Conservation (phyloP, 495 filamentous ascomycete genomes). For the Bryoglossum gracile region DNA sequence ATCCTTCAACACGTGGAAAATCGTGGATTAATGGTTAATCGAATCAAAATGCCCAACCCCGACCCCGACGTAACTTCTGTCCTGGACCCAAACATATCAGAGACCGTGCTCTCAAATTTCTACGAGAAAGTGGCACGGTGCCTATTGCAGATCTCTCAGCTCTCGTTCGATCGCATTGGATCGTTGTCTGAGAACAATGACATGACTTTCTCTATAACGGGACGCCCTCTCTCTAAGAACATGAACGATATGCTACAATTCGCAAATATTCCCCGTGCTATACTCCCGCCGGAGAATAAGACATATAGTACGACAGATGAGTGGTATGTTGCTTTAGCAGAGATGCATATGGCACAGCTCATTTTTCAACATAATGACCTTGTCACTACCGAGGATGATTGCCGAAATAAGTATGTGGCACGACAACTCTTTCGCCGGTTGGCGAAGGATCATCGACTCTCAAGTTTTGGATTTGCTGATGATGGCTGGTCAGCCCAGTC, state of each 20-base stretch:
- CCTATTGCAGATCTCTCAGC: slow-evolving; percentile 30
- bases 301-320: slow-evolving; percentile 29
- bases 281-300: slow-evolving; percentile 28
- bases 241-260: slow-evolving; percentile 25
- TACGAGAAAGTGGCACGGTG: slow-evolving; percentile 32
- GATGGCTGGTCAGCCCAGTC: slow-evolving; percentile 29
- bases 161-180: slow-evolving; percentile 30
- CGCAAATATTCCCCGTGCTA: slow-evolving; percentile 19
- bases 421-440: slow-evolving; percentile 30
- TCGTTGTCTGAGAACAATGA: slow-evolving; percentile 24
- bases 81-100: slow-evolving; percentile 28
- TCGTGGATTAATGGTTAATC: slow-evolving; percentile 24
- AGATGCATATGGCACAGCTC: slow-evolving; percentile 36
- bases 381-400: slow-evolving; percentile 29
- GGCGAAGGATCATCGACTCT: slow-evolving; percentile 25
- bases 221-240: slow-evolving; percentile 25
- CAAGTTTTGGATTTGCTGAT: slow-evolving; percentile 24
- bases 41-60: slow-evolving; percentile 25
- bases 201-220: slow-evolving; percentile 10
- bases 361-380: slow-evolving; percentile 36
- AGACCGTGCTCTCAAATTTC: slow-evolving; percentile 25
- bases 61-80: slow-evolving; percentile 16
- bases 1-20: slow-evolving; percentile 40
- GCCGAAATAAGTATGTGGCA: slow-evolving; percentile 31
- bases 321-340: slow-evolving; percentile 36